Conservation (phyloP, 1,284 basidiomycete species). For the Trichosporon sp. region DNA sequence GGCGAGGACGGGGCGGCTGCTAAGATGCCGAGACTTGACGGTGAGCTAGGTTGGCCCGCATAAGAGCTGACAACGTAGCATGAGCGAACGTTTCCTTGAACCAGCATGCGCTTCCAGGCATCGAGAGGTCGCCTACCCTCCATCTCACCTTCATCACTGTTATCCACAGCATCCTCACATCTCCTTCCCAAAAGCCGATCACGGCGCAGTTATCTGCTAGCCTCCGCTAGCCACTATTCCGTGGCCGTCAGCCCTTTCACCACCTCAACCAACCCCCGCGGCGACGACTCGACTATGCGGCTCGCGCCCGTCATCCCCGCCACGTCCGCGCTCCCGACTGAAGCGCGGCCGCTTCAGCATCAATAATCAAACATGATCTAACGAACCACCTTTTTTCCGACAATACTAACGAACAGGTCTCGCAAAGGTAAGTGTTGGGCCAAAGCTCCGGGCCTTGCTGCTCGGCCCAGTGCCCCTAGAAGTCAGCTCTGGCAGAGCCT, state of each 20-base stretch:
- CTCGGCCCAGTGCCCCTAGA: not conserved
- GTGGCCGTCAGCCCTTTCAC: too few species aligned
- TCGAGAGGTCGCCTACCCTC: not conserved
- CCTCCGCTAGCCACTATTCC: too few species aligned
- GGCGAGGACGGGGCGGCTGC: slow-evolving; percentile 2
- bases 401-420: slow-evolving; percentile 13
- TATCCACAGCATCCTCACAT: too few species aligned
- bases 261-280: too few species aligned
- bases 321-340: not conserved
- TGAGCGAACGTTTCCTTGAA: not conserved
- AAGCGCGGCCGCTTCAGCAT: not conserved
- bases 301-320: not conserved
- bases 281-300: not conserved
- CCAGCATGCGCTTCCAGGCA: not conserved
- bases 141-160: not conserved
- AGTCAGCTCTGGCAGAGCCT: not conserved
- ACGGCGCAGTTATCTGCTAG: too few species aligned
- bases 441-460: not conserved
- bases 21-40: not conserved
- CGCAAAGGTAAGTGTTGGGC: slow-evolving; percentile 4
- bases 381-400: not conserved
- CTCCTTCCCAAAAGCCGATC: too few species aligned
- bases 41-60: not conserved
- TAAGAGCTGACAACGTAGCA: not conserved
- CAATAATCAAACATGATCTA: not conserved